Base-by-base conservation (phyloP, 2,329 filamentous ascomycete species). In the Colletotrichum chrysophilum region DNA sequence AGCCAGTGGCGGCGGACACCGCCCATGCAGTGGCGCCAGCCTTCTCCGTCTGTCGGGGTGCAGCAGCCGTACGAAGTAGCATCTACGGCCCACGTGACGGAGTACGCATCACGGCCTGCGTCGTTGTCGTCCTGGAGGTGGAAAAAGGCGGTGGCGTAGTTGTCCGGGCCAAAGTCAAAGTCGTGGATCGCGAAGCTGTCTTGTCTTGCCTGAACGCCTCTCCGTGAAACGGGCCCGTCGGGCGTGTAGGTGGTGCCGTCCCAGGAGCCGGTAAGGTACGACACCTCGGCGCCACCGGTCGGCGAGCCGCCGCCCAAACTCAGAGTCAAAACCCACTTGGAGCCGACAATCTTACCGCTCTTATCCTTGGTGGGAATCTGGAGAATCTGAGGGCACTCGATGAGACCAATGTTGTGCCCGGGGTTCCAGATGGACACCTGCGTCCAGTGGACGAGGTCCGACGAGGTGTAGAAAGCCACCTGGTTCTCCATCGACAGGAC, bases 381-480 rank as follows among this genome's bases (percentile, higher is more conserved):
- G 8, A 77, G 64, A 32, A 91, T 3, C 88, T 89, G 21, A 82
- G 80, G 8, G 56, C 75, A 76, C 58, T 76, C 71, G 26, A 88
- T 84, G 18, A 86, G 81, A 13, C 87, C 86, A 2, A 90, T 87
- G 75, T 90, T 85, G 26, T 58, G 75, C 12, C 67, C 68, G 14
- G 75, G 75, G 38, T 76, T 67, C 75, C 76, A 77, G 48, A 68
- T 28, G 16, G 71, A 74, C 14, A 62, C 43, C 56, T 77, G 71
- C 7, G 86, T 89, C 92, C 92, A 94, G 9, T 87, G 82, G 61
- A 87, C 90, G 8, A 94, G 83, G 79, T 94, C 87, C 0, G 88
- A 84, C 3, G 90, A 92, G 3, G 91, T 92, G 81, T 87, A 93
- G 77, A 94, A 87, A n/a, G 89, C 91, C 60, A 94, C 85, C 12